A percentile compares a stretch with the other conserved stretches of the same genome.
These are phyloP conservation scores for Trametes coccinea DNA, from an alignment of 768 basidiomycete species.

Conservation along the genomic window DNA sequence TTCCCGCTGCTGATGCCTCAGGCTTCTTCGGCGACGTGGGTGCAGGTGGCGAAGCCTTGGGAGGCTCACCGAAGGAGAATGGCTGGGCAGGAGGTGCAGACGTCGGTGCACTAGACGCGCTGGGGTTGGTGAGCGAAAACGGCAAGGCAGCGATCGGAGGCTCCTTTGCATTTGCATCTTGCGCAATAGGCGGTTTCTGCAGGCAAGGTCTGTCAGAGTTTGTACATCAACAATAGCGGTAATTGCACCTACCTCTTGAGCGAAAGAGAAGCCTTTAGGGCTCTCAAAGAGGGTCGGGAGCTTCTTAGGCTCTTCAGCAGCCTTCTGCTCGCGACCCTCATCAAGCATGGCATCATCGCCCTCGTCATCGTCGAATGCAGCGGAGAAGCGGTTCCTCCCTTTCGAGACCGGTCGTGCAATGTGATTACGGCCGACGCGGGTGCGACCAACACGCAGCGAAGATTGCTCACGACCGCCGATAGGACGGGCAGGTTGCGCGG, in stretches of 20 bases:
- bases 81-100: constrained; percentile 23
- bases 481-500: constrained; percentile 22
- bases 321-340: constrained; percentile 39
- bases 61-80: constrained; percentile 21
- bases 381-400: constrained; percentile 62
- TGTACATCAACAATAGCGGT: not conserved
- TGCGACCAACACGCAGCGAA: constrained; percentile 67
- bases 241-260: constrained; percentile 50
- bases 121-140: constrained; percentile 55
- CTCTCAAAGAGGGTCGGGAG: constrained; percentile 54
- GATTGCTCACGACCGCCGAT: constrained; percentile 40
- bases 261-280: constrained; percentile 66
- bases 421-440: constrained; percentile 56
- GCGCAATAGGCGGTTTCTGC: constrained; percentile 35
- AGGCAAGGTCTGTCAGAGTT: not conserved
- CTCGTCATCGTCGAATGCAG: constrained; percentile 54
- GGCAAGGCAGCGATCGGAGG: constrained; percentile 66
- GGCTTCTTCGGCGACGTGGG: not conserved
- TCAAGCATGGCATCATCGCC: constrained; percentile 35
- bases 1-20: constrained; percentile 8
- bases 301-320: constrained; percentile 44
- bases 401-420: constrained; percentile 49
- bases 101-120: constrained; percentile 16
- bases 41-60: constrained; percentile 22
- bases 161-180: constrained; percentile 54